Evolutionary conservation across 1,284 basidiomycete species (phyloP).

Genomic region (Melampsora americana): DNA sequence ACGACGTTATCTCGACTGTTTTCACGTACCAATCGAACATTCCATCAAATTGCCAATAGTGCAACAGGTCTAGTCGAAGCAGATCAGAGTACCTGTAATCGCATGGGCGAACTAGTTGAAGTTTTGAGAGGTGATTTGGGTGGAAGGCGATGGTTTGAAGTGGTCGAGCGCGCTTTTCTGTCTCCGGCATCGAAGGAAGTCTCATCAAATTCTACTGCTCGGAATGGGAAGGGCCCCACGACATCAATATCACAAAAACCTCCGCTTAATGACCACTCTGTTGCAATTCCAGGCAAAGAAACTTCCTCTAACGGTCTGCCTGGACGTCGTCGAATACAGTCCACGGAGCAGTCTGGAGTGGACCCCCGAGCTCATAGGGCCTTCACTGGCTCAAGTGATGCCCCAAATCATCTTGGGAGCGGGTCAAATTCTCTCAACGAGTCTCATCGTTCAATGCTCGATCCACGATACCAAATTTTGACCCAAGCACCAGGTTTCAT

Average conservation of each 20-base stretch:
- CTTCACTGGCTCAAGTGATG: neutral
- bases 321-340: too few species aligned
- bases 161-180: slow-evolving; percentile 9
- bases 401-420: neutral
- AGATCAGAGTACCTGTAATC: slow-evolving; percentile 13
- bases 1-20: slow-evolving; percentile 17
- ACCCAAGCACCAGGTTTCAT: slow-evolving; percentile 13
- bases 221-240: neutral
- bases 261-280: neutral
- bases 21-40: slow-evolving; percentile 17
- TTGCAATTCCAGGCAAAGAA: too few species aligned
- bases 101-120: slow-evolving; percentile 16
- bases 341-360: too few species aligned
- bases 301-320: too few species aligned
- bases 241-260: neutral
- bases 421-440: neutral
- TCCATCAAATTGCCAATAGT: slow-evolving; percentile 29
- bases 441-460: neutral
- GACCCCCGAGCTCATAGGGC: too few species aligned
- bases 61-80: slow-evolving; percentile 27
- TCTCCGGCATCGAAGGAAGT: neutral
- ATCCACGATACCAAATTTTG: slow-evolving; percentile 21
- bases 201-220: neutral
- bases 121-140: slow-evolving; percentile 29
- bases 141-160: slow-evolving; percentile 7